These are phyloP conservation scores for Phialophora verrucosa DNA, from an alignment of 2,329 filamentous ascomycete genomes.

Conservation along the genomic window DNA sequence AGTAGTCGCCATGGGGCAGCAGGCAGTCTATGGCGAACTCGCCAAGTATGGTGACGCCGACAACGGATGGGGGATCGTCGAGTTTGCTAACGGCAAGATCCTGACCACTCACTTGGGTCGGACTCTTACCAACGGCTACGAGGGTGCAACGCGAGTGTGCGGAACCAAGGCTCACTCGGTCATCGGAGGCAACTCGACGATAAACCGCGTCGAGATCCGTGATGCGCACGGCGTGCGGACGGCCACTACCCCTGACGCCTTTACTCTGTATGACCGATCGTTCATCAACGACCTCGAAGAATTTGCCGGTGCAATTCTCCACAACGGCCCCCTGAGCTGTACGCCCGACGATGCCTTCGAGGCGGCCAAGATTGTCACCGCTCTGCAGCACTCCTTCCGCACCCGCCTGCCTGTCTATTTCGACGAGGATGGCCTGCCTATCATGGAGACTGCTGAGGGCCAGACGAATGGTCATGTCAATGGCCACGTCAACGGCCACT, in stretches of 20 bases:
- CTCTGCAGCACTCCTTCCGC: constrained; percentile 26
- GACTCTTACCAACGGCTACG: constrained; percentile 47
- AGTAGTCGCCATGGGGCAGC: constrained; percentile 42
- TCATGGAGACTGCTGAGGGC: constrained; percentile 17
- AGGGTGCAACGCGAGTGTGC: constrained; percentile 44
- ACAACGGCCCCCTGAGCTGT: constrained; percentile 21
- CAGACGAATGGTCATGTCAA: too few species aligned
- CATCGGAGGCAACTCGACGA: constrained; percentile 22
- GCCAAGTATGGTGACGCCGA: constrained; percentile 37
- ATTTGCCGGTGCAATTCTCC: constrained; percentile 22
- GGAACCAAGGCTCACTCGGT: constrained; percentile 45
- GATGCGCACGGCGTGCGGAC: constrained; percentile 23
- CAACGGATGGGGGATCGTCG: constrained; percentile 46
- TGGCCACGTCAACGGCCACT: constrained; percentile 17
- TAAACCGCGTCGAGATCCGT: constrained; percentile 24
- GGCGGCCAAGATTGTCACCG: constrained; percentile 23
- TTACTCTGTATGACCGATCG: constrained; percentile 24
- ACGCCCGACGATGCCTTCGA: constrained; percentile 26
- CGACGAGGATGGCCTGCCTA: constrained; percentile 19
- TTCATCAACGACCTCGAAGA: constrained; percentile 28
- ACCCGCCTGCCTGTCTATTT: constrained; percentile 26
- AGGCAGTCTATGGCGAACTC: constrained; percentile 42
- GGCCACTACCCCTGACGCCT: constrained; percentile 25
- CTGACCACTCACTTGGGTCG: constrained; percentile 46
- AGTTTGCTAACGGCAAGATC: constrained; percentile 48